Evolutionary conservation across 345 rosid species (phyloP), one percentile per base, ranked within the genome.

Genomic region (Moricandia moricandioides): DNA sequence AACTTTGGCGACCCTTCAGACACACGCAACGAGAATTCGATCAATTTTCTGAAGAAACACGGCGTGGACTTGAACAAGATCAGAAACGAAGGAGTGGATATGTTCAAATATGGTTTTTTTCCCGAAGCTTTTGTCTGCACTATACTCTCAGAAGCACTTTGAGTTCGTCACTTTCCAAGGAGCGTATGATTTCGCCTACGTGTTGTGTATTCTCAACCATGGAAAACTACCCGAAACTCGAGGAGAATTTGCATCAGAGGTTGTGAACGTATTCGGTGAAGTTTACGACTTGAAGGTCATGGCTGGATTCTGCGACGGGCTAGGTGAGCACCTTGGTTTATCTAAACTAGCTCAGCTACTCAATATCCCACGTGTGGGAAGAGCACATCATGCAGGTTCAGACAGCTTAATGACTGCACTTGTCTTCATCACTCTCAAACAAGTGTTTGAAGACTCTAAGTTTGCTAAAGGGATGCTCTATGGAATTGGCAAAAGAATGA

Each of bases 211-310:
- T 0, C 66, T 78, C 10, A 67, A 67, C 73, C 10, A 55, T 0
- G 74, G 81, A 1, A 67, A 40, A 7, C 64, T 78, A 0, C 78
- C 78, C 0, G 66, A 62, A 0, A 78, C 81, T 54, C 33, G 11
- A 0, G 43, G 8, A 0, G 66, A 62, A 7, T 78, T 78, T 43
- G 78, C 40, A 0, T 54, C 4, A 0, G 26, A 35, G 16, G 65
- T 78, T 5, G n/a, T 14, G 2, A 24, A 8, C 6, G 27, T 73
- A 0, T 78, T 78, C 0, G 74, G 81, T 0, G 78, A 21, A 2
- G 81, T 78, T 21, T 78, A 78, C n/a, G 81, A 78, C 18, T 54
- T 75, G 12, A 73, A 78, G 30, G 81, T 78, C 2, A 78, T 78
- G 78, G 78, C 78, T 45, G 69, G 74, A 0, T 67, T 4, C 24